Conservation (phyloP, 1,284 basidiomycete species). For the Ganoderma leucocontextum region DNA sequence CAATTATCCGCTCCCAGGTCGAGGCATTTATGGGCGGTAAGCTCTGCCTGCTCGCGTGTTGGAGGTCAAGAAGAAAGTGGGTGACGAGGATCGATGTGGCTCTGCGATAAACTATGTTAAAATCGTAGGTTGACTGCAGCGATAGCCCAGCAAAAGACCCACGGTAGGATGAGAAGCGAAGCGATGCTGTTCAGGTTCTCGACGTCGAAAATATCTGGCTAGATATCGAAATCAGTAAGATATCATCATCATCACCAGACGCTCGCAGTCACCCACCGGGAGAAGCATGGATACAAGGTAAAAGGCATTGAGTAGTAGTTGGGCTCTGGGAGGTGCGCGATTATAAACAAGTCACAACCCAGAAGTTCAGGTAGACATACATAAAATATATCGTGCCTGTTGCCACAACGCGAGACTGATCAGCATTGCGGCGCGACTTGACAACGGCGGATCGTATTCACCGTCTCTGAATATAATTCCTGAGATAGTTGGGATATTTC, state of each 20-base stretch:
- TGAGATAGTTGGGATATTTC: background rate
- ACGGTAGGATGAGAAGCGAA: background rate
- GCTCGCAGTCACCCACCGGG: background rate
- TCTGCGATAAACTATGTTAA: background rate
- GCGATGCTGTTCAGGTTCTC: constrained; percentile 4
- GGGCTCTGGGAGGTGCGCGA: background rate
- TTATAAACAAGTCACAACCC: too few relatives aligned
- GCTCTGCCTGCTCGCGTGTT: background rate
- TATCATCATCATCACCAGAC: background rate
- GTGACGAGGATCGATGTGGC: background rate
- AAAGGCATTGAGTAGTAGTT: background rate
- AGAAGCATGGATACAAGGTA: constrained; percentile 1
- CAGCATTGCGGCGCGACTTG: background rate
- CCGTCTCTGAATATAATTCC: background rate
- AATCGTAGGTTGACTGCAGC: background rate
- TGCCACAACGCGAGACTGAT: background rate
- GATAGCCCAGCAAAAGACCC: background rate
- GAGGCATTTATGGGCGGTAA: background rate
- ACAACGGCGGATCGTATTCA: background rate
- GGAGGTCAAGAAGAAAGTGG: background rate
- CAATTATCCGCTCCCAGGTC: background rate
- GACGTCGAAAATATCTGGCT: background rate
- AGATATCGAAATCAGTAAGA: background rate
- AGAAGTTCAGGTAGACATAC: background rate
- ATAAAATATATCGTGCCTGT: background rate